A percentile compares a stretch with the other conserved stretches of the same genome.
Conservation (phyloP, 179 eudicot species). For the Actinidia arguta region DNA sequence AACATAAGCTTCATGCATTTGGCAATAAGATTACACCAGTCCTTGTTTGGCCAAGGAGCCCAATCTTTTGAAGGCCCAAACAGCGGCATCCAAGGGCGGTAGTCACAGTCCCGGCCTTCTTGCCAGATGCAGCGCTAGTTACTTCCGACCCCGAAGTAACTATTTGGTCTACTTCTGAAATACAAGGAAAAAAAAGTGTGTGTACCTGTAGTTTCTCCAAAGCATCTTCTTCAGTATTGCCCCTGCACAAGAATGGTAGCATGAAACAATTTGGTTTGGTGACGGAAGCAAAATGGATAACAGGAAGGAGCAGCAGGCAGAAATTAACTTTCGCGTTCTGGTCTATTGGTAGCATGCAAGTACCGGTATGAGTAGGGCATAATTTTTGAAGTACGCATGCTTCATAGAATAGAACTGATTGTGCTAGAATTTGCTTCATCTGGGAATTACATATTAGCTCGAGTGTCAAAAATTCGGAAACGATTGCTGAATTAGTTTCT, state of each 20-base stretch:
- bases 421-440: too few relatives aligned
- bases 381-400: too few relatives aligned
- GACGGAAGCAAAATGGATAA: slow-evolving; percentile 18
- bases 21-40: too few relatives aligned
- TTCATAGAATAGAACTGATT: too few relatives aligned
- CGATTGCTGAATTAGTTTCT: too few relatives aligned
- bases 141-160: slow-evolving; percentile 74
- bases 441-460: too few relatives aligned
- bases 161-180: slow-evolving; percentile 70
- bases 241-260: slow-evolving; percentile 50
- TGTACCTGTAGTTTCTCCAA: slow-evolving; percentile 75
- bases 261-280: slow-evolving; percentile 15
- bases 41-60: slow-evolving; percentile 60
- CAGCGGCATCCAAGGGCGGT: slow-evolving; percentile 90
- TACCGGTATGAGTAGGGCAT: too few relatives aligned
- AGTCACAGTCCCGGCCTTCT: slow-evolving; percentile 77
- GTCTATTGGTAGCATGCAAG: too few relatives aligned
- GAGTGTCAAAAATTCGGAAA: too few relatives aligned
- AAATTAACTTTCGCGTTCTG: slow-evolving; percentile 75
- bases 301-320: slow-evolving; percentile 18
- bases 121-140: slow-evolving; percentile 50
- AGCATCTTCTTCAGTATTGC: slow-evolving; percentile 78
- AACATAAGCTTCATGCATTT: too few relatives aligned
- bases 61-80: slow-evolving; percentile 61
- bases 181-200: background rate